Conservation (phyloP, 306 rosid species). For the Herpetospermum pedunculosum region DNA sequence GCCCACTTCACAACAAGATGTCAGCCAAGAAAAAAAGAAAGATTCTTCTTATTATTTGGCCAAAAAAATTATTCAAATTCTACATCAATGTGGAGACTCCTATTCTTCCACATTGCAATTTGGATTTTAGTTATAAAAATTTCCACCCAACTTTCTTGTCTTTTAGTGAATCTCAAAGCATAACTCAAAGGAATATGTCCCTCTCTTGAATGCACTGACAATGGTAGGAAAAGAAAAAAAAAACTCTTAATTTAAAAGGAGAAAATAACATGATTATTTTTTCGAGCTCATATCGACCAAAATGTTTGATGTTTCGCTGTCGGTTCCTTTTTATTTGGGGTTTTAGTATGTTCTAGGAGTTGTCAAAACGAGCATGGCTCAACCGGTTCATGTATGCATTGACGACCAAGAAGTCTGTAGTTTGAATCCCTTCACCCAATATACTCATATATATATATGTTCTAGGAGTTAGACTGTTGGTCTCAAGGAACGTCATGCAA, state of each 20-base stretch:
- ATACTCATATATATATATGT: too few relatives aligned
- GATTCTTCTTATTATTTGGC: neutral
- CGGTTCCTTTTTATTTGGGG: too few relatives aligned
- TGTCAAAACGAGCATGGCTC: too few relatives aligned
- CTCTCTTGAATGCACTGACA: neutral
- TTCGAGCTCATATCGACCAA: too few relatives aligned
- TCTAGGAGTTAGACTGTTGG: too few relatives aligned
- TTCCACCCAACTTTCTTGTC: slow-evolving; percentile 4
- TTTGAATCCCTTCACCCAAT: too few relatives aligned
- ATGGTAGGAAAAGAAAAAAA: neutral
- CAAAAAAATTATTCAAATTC: neutral
- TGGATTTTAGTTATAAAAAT: neutral
- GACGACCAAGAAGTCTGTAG: too few relatives aligned
- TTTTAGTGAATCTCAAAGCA: neutral
- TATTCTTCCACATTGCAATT: slow-evolving; percentile 1
- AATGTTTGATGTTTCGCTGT: too few relatives aligned
- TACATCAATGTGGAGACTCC: slow-evolving; percentile 1
- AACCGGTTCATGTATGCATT: too few relatives aligned
- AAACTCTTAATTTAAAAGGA: neutral
- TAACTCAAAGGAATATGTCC: neutral
- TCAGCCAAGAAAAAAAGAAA: neutral
- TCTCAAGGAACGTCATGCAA: too few relatives aligned
- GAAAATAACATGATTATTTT: neutral
- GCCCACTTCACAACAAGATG: neutral
- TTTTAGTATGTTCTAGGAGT: too few relatives aligned